Percentiles rank a stretch among this genome's conserved stretches.
Conservation (phyloP, 805 yeast genomes). For the Teunomyces tritomae region DNA sequence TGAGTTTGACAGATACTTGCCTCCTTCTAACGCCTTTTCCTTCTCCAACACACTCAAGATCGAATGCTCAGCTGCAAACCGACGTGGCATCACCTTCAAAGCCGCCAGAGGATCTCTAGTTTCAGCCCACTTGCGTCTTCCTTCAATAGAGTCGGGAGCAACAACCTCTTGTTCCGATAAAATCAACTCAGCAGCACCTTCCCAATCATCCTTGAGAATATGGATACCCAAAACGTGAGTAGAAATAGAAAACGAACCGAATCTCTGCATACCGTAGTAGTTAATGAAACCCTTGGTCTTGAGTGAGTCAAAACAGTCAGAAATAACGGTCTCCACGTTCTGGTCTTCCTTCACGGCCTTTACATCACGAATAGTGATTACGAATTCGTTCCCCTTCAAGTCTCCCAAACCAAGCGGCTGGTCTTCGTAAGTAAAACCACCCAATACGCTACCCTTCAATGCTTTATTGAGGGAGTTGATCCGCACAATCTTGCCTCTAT, state of each 20-base stretch:
- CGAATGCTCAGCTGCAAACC: conserved; percentile 81
- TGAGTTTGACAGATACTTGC: conserved; percentile 47
- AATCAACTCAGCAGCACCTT: conserved; percentile 72
- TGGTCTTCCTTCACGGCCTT: conserved; percentile 28
- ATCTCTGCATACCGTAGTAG: conserved; percentile 97
- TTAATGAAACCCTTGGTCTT: conserved; percentile 78
- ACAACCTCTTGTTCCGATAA: conserved; percentile 84
- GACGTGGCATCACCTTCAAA: conserved; percentile 75
- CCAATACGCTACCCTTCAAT: conserved; percentile 73
- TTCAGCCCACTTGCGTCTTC: conserved; percentile 78
- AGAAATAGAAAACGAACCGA: conserved; percentile 92
- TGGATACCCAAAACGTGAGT: conserved; percentile 83
- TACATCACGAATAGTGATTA: conserved; percentile 79
- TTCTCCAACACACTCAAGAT: conserved; percentile 60
- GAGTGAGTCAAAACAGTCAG: conserved; percentile 55
- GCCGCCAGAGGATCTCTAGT: conserved; percentile 66
- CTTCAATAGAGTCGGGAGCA: conserved; percentile 77
- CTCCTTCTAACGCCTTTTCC: conserved; percentile 44
- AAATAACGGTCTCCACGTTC: conserved; percentile 46
- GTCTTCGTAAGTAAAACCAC: conserved; percentile 71
- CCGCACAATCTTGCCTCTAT: conserved; percentile 69
- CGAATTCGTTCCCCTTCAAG: conserved; percentile 82
- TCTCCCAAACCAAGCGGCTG: conserved; percentile 73
- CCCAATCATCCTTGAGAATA: conserved; percentile 72
- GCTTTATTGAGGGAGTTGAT: conserved; percentile 73